Evolutionary conservation across 352 stramenopile genomes (phyloP).

Genomic region (Globisporangium alternatum): DNA sequence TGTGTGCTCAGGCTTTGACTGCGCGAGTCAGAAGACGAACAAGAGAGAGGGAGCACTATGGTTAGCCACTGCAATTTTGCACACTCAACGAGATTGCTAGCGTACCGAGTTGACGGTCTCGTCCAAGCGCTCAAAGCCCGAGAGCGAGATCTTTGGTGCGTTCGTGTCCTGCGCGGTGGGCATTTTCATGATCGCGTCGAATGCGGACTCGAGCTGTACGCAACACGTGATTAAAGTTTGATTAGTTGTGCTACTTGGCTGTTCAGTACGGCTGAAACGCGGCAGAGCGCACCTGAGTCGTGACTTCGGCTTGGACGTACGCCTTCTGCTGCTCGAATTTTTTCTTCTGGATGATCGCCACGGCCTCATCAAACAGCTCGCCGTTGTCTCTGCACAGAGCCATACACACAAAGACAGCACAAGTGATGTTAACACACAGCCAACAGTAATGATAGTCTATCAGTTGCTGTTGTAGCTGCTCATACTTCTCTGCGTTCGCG

Average conservation of each 20-base stretch:
- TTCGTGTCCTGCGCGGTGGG: constrained; percentile 31
- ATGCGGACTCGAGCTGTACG: constrained; percentile 39
- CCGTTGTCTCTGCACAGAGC: constrained; percentile 43
- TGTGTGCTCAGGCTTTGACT: constrained; percentile 35
- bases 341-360: constrained; percentile 64
- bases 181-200: constrained; percentile 62
- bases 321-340: constrained; percentile 82
- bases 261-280: no score
- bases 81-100: neutral
- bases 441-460: neutral
- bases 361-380: constrained; percentile 74
- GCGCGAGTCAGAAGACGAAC: neutral
- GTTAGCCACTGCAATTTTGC: neutral
- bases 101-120: constrained; percentile 17
- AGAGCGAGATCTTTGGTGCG: constrained; percentile 53
- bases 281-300: constrained; percentile 38
- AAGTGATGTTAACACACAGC: neutral
- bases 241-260: neutral
- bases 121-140: constrained; percentile 48
- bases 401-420: neutral
- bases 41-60: constrained; percentile 7
- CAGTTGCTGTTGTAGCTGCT: neutral
- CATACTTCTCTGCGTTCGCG: constrained; percentile 46
- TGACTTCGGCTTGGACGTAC: constrained; percentile 63
- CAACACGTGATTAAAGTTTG: neutral